A percentile compares a stretch with the other conserved stretches of the same genome.
Conservation (phyloP, 441 rosid species). For the Adansonia grandidieri region DNA sequence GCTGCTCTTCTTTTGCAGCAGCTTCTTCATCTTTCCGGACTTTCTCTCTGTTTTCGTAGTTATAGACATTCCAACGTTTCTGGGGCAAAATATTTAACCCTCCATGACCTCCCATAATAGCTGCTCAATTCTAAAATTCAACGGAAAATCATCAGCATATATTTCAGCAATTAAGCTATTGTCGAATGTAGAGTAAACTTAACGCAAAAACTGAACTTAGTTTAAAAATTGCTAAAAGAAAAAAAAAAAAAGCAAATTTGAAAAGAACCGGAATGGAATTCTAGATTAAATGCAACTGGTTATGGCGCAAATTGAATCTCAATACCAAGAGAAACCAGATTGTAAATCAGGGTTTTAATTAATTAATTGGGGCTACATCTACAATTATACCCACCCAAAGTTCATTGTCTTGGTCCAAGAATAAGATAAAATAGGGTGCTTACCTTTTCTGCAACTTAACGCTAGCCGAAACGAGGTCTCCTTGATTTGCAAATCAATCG, state of each 20-base stretch:
- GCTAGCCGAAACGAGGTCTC: background rate
- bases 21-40: conserved; percentile 81
- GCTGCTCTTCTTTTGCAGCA: conserved; percentile 78
- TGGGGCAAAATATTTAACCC: conserved; percentile 92
- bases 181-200: background rate
- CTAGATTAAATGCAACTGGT: background rate
- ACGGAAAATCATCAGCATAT: conserved; percentile 8
- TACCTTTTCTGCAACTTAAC: conserved; percentile 13
- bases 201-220: conserved; percentile 7
- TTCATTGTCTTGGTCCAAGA: background rate
- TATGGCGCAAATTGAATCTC: conserved; percentile 17
- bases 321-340: background rate
- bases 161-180: background rate
- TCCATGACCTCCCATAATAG: conserved; percentile 91
- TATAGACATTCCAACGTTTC: conserved; percentile 93
- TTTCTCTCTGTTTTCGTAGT: conserved; percentile 79
- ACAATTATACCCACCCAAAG: background rate
- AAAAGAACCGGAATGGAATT: background rate
- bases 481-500: background rate
- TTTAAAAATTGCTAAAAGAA: background rate
- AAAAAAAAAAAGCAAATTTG: background rate
- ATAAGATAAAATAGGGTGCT: background rate
- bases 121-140: background rate
- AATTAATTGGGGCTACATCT: background rate
- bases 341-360: conserved; percentile 7